phyloP scores from a whole-genome alignment of 441 rosid genomes.

The Populus hybrid region DNA sequence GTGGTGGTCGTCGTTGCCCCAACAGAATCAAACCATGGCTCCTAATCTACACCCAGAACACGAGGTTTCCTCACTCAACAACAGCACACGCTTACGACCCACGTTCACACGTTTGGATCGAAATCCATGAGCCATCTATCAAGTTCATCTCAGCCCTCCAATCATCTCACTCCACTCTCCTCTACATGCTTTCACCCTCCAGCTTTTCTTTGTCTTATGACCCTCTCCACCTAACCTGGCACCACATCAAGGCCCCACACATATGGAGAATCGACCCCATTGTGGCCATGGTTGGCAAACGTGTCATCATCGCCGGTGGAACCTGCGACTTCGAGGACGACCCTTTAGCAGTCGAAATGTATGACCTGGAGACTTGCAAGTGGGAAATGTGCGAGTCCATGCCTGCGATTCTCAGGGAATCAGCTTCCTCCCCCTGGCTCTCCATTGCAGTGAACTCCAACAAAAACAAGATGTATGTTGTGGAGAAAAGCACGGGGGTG shows the following conservation, averaged over 20 bases:
- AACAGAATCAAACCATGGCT: slow-evolving; percentile 62
- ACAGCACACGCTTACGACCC: slow-evolving; percentile 66
- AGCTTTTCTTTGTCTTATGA: slow-evolving; percentile 63
- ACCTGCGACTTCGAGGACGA: slow-evolving; percentile 62
- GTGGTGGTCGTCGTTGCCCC: slow-evolving; percentile 14
- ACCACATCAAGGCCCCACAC: slow-evolving; percentile 42
- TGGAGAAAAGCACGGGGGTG: slow-evolving; percentile 50
- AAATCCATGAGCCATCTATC: slow-evolving; percentile 24
- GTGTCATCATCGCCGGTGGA: slow-evolving; percentile 58
- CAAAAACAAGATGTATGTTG: slow-evolving; percentile 36
- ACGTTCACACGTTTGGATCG: slow-evolving; percentile 49
- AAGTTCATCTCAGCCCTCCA: slow-evolving; percentile 29
- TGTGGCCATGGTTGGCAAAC: slow-evolving; percentile 47
- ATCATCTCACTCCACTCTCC: slow-evolving; percentile 58
- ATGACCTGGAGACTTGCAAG: slow-evolving; percentile 31
- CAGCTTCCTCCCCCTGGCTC: slow-evolving; percentile 57
- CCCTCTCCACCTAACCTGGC: slow-evolving; percentile 66
- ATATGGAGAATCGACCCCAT: slow-evolving; percentile 70
- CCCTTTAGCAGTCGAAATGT: slow-evolving; percentile 59
- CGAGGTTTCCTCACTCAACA: slow-evolving; percentile 30
- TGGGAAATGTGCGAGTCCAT: slow-evolving; percentile 59
- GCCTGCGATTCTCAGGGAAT: slow-evolving; percentile 47
- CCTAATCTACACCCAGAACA: slow-evolving; percentile 46
- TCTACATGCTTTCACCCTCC: slow-evolving; percentile 54
- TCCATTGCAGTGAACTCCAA: slow-evolving; percentile 39